Percentiles rank a stretch among this genome's conserved stretches.
Conservation (phyloP, 139 green algal species). For the Micractinium sp. region DNA sequence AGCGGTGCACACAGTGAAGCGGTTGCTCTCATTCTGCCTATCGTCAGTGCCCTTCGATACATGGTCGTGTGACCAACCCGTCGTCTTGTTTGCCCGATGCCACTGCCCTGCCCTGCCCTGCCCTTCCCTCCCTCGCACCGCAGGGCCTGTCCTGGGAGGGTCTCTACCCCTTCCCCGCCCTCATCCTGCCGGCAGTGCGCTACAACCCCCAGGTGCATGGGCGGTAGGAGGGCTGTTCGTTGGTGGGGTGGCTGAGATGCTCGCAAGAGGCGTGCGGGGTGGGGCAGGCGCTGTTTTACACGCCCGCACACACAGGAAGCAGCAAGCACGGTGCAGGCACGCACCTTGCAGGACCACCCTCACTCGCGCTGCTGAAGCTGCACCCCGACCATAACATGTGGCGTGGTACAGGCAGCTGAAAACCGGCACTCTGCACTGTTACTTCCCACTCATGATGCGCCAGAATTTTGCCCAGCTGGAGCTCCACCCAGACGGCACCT, state of each 20-base stretch:
- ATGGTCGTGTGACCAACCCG: neutral
- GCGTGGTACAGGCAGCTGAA: too few relatives aligned
- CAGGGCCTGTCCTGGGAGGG: slow-evolving; percentile 28
- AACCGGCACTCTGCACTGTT: too few relatives aligned
- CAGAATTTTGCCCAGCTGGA: slow-evolving; percentile 28
- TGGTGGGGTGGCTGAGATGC: neutral
- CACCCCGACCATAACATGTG: too few relatives aligned
- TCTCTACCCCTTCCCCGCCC: slow-evolving; percentile 27
- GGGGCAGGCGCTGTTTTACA: too few relatives aligned
- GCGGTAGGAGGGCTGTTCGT: neutral
- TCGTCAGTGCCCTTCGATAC: too few relatives aligned
- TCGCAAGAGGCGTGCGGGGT: too few relatives aligned
- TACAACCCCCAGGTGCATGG: neutral
- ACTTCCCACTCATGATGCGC: too few relatives aligned
- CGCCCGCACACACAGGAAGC: neutral
- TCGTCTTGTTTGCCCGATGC: neutral
- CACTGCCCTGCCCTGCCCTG: neutral
- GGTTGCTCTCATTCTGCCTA: too few relatives aligned
- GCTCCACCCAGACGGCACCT: slow-evolving; percentile 10
- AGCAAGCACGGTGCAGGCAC: neutral
- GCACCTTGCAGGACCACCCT: too few relatives aligned
- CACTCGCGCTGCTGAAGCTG: neutral
- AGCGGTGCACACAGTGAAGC: too few relatives aligned
- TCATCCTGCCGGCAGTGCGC: slow-evolving; percentile 10
- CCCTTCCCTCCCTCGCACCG: neutral